phyloP scores from a whole-genome alignment of 495 filamentous ascomycete species.

The Penicillium silybi region DNA sequence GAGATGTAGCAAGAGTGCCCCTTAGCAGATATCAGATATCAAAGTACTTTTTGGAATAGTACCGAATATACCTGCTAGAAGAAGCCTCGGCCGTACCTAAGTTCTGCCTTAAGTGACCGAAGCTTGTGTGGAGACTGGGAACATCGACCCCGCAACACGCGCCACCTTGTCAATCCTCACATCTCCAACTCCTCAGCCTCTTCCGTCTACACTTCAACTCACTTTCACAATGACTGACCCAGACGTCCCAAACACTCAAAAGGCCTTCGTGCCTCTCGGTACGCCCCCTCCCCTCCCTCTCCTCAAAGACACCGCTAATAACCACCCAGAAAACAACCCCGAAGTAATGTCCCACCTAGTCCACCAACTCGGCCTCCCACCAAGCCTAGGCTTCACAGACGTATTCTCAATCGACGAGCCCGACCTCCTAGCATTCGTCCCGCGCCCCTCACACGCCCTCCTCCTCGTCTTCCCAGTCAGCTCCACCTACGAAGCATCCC shows the following conservation, averaged over 20 bases:
- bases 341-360: conserved; percentile 74
- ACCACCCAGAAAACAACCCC: conserved; percentile 62
- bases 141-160: conserved; percentile 2
- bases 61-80: too few relatives aligned
- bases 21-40: too few relatives aligned
- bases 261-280: conserved; percentile 51
- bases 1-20: too few relatives aligned
- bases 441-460: conserved; percentile 76
- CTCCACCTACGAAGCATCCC: conserved; percentile 62
- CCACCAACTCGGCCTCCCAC: conserved; percentile 69
- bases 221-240: conserved; percentile 30
- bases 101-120: neutral
- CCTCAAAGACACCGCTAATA: conserved; percentile 13
- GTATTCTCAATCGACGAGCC: conserved; percentile 79
- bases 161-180: neutral
- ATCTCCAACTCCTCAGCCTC: neutral
- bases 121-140: conserved; percentile 3
- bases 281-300: conserved; percentile 4
- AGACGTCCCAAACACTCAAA: conserved; percentile 36
- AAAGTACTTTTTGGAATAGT: neutral
- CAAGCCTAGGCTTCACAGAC: conserved; percentile 67
- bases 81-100: neutral
- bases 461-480: conserved; percentile 82
- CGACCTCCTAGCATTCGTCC: conserved; percentile 73
- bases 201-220: neutral